These are phyloP conservation scores for Ogataea thermomethanolica DNA, from an alignment of 805 yeast species.

Conservation along the genomic window DNA sequence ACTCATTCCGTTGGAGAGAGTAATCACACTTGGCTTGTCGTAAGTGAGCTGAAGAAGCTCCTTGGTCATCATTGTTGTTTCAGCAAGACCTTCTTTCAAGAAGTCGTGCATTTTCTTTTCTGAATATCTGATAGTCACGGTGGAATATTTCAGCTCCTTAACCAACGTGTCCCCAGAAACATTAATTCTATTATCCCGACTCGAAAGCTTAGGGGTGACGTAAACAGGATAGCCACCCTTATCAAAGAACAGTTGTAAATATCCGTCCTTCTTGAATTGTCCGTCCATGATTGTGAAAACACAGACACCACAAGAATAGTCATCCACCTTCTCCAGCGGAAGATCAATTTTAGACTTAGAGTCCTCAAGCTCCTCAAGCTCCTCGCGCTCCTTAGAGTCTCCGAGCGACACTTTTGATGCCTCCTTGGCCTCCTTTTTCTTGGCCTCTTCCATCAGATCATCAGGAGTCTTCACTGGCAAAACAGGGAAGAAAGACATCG, in stretches of 20 bases:
- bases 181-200: conserved; percentile 35
- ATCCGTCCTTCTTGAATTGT: conserved; percentile 52
- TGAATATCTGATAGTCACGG: conserved; percentile 56
- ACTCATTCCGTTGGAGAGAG: conserved; percentile 40
- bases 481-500: conserved; percentile 79
- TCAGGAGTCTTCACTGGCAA: conserved; percentile 74
- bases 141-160: conserved; percentile 72
- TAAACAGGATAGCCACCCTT: conserved; percentile 64
- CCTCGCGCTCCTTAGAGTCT: conserved; percentile 33
- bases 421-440: conserved; percentile 32
- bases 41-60: conserved; percentile 66
- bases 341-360: conserved; percentile 45
- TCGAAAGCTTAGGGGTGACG: conserved; percentile 51
- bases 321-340: conserved; percentile 53
- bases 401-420: conserved; percentile 16
- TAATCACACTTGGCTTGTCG: conserved; percentile 53
- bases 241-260: conserved; percentile 76
- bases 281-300: conserved; percentile 65
- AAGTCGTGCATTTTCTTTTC: conserved; percentile 53
- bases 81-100: conserved; percentile 56
- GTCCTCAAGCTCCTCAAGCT: conserved; percentile 35
- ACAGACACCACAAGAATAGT: conserved; percentile 71
- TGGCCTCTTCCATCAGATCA: conserved; percentile 47
- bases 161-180: conserved; percentile 69
- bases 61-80: conserved; percentile 60